phyloP scores from a whole-genome alignment of 2,329 filamentous ascomycete genomes.

The Monosporascus sp. region DNA sequence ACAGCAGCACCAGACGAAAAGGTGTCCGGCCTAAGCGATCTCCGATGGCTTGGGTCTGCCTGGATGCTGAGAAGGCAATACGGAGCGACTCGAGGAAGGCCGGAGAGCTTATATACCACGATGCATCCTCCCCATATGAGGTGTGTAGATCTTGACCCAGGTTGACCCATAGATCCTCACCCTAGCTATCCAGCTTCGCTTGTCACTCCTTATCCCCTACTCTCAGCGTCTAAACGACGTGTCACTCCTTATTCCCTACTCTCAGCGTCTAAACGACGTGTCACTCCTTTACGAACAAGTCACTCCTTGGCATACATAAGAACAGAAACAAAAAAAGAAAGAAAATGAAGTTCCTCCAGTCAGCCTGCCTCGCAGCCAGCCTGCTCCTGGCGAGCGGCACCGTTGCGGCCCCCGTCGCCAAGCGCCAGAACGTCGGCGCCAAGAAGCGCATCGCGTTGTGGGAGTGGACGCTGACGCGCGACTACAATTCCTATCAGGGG shows the following conservation, averaged over 20 bases:
- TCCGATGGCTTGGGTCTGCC: too few relatives aligned
- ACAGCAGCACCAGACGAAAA: too few relatives aligned
- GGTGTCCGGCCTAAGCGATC: too few relatives aligned
- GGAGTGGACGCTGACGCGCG: slow-evolving; percentile 9
- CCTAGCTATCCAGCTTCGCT: neutral
- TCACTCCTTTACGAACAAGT: neutral
- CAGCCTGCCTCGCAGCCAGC: neutral
- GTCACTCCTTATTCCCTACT: neutral
- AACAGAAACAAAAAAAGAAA: neutral
- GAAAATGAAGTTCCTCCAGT: neutral
- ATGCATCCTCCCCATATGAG: neutral
- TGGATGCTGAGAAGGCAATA: too few relatives aligned
- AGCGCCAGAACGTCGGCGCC: neutral
- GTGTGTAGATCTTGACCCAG: neutral
- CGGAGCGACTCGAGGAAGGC: too few relatives aligned
- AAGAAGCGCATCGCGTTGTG: slow-evolving; percentile 15
- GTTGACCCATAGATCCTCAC: neutral
- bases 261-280: neutral
- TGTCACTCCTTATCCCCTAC: neutral
- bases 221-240: neutral
- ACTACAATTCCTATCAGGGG: slow-evolving; percentile 2
- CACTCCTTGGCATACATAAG: neutral
- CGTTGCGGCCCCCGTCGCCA: neutral
- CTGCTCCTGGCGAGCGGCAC: neutral
- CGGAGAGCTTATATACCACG: neutral